A percentile compares a stretch with the other conserved stretches of the same genome.
Evolutionary conservation across 257 asterid species (phyloP).

Genomic region (Verbena officinalis): DNA sequence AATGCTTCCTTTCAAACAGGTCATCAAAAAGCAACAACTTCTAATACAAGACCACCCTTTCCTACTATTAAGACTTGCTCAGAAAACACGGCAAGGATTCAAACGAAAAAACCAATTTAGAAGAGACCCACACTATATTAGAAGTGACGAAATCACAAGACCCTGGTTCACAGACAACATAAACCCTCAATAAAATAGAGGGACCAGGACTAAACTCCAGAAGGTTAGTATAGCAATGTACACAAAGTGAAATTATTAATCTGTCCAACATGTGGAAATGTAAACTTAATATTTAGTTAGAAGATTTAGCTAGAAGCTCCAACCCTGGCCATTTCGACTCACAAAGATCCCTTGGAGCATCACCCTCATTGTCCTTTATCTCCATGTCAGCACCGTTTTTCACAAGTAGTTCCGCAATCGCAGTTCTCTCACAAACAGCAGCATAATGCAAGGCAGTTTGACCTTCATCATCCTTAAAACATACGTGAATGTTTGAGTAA

Average conservation of each 20-base stretch:
- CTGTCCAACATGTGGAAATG: constrained; percentile 19
- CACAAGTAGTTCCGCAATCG: constrained; percentile 79
- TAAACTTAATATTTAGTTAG: constrained; percentile 25
- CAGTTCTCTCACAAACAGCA: constrained; percentile 82
- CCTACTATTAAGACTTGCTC: not conserved
- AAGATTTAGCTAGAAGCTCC: constrained; percentile 38
- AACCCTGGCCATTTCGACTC: constrained; percentile 76
- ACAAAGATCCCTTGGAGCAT: constrained; percentile 72
- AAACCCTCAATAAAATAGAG: constrained; percentile 22
- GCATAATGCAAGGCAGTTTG: constrained; percentile 95
- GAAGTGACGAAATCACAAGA: not conserved
- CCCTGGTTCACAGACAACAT: not conserved
- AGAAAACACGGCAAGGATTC: constrained; percentile 11
- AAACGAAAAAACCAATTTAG: not conserved
- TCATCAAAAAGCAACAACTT: no score
- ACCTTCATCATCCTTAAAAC: constrained; percentile 83
- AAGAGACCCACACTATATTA: not conserved
- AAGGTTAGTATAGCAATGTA: constrained; percentile 41
- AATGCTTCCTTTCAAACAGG: no score
- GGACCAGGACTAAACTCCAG: constrained; percentile 18
- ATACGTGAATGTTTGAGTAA: not conserved
- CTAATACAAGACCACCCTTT: no score
- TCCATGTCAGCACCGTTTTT: constrained; percentile 72
- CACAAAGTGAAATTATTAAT: constrained; percentile 36
- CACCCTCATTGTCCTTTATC: constrained; percentile 74